A percentile compares a stretch with the other conserved stretches of the same genome.
phyloP scores from a whole-genome alignment of 805 yeast species.

The Kuraishia borneana region DNA sequence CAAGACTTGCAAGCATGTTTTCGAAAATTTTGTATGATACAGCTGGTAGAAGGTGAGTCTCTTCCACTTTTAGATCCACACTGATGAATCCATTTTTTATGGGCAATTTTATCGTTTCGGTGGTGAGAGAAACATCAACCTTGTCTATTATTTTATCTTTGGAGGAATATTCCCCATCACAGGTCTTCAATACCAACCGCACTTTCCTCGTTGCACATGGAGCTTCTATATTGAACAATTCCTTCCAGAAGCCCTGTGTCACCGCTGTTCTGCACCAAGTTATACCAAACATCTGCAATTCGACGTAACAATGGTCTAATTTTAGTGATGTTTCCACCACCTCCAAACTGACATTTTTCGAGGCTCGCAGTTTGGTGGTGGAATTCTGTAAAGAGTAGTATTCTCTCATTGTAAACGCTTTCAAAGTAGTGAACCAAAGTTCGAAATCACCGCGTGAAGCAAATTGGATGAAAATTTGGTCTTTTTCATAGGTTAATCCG shows the following conservation, averaged over 20 bases:
- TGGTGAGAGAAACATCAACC: slow-evolving; percentile 20
- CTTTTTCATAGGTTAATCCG: not conserved
- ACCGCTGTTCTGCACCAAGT: slow-evolving; percentile 74
- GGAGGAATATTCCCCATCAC: slow-evolving; percentile 14
- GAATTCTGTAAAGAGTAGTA: slow-evolving; percentile 10
- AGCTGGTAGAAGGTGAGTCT: slow-evolving; percentile 50
- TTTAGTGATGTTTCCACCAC: slow-evolving; percentile 51
- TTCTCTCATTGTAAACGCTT: slow-evolving; percentile 52
- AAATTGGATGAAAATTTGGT: slow-evolving; percentile 44
- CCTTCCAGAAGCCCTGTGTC: slow-evolving; percentile 69
- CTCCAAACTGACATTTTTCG: slow-evolving; percentile 42
- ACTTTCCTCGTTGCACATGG: slow-evolving; percentile 44
- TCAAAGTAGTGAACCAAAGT: slow-evolving; percentile 65
- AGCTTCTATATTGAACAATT: slow-evolving; percentile 52
- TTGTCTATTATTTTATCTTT: slow-evolving; percentile 38
- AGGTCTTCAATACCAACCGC: slow-evolving; percentile 32
- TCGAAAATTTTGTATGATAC: slow-evolving; percentile 52
- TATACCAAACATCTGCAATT: slow-evolving; percentile 58
- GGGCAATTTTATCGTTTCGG: not conserved
- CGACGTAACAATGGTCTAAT: too few relatives aligned
- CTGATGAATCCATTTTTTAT: slow-evolving; percentile 36
- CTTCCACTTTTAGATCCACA: slow-evolving; percentile 35
- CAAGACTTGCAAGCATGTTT: slow-evolving; percentile 41
- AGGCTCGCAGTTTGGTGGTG: slow-evolving; percentile 35
- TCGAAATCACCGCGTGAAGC: slow-evolving; percentile 61